A percentile compares a stretch with the other conserved stretches of the same genome.
These are phyloP conservation scores for Backusella tuberculispora DNA, from an alignment of 192 early-diverging fungal species.

Conservation along the genomic window DNA sequence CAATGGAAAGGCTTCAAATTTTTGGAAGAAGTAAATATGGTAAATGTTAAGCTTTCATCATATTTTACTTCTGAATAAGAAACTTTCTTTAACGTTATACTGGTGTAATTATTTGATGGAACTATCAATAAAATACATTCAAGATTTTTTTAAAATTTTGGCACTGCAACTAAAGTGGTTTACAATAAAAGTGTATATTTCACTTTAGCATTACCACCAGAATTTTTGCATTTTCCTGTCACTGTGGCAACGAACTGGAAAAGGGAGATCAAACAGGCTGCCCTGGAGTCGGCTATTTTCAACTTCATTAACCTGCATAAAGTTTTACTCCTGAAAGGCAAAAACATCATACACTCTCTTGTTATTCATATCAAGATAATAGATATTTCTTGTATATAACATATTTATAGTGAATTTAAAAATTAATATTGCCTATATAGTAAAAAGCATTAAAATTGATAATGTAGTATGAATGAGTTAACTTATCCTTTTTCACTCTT, in stretches of 20 bases:
- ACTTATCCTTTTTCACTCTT: background rate
- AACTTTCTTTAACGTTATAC: too few species aligned
- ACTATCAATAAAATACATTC: too few species aligned
- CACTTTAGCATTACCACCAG: background rate
- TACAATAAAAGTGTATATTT: too few species aligned
- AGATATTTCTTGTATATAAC: too few species aligned
- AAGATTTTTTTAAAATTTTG: too few species aligned
- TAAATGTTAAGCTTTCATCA: too few species aligned
- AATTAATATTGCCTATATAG: constrained; percentile 3
- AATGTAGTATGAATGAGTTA: background rate
- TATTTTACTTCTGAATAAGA: too few species aligned
- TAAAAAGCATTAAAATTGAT: background rate
- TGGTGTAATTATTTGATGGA: too few species aligned
- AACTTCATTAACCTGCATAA: background rate
- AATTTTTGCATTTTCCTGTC: background rate
- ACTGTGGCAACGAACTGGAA: background rate
- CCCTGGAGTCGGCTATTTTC: constrained; percentile 12
- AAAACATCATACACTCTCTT: background rate
- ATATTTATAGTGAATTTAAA: background rate
- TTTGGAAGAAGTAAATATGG: too few species aligned
- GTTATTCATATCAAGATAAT: background rate
- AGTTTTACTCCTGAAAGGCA: background rate
- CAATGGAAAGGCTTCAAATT: too few species aligned
- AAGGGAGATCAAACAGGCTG: background rate
- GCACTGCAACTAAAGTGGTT: too few species aligned